Evolutionary conservation across 306 rosid species (phyloP).

Genomic region (Castanopsis chinensis): DNA sequence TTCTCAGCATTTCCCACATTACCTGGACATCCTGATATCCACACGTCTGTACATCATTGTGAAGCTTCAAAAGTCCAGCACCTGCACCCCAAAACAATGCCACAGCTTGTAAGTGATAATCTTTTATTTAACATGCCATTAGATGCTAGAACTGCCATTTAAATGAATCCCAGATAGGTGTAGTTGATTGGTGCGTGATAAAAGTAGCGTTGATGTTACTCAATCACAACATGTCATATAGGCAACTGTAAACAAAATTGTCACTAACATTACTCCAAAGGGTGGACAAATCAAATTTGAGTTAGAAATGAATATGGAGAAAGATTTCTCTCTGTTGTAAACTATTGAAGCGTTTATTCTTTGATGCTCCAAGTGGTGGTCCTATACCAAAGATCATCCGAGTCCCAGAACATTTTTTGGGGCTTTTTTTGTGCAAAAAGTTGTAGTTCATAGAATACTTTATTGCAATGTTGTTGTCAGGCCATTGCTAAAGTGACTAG

Average conservation of each 20-base stretch:
- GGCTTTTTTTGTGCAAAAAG: background rate
- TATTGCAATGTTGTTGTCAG: slow-evolving; percentile 6
- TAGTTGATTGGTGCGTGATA: background rate
- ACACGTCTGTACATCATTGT: slow-evolving; percentile 74
- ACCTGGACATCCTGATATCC: slow-evolving; percentile 82
- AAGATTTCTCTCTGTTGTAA: background rate
- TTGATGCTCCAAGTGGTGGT: slow-evolving; percentile 7
- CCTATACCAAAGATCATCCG: background rate
- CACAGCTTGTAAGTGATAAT: background rate
- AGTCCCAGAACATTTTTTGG: background rate
- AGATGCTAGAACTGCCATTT: background rate
- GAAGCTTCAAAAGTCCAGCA: slow-evolving; percentile 65
- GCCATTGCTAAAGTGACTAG: slow-evolving; percentile 19
- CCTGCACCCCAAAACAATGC: slow-evolving; percentile 35
- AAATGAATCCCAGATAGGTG: background rate
- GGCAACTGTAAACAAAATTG: too few species aligned
- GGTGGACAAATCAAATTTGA: background rate
- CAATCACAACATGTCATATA: too few species aligned
- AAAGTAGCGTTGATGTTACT: too few species aligned
- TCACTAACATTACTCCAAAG: too few species aligned
- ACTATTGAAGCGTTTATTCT: too few species aligned
- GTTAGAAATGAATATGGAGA: background rate
- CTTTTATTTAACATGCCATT: background rate
- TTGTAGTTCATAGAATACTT: background rate
- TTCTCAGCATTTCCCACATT: slow-evolving; percentile 81